Evolutionary conservation across 352 stramenopile species (phyloP), one percentile per base, ranked within the genome.

Genomic region (Thraustotheca clavata): DNA sequence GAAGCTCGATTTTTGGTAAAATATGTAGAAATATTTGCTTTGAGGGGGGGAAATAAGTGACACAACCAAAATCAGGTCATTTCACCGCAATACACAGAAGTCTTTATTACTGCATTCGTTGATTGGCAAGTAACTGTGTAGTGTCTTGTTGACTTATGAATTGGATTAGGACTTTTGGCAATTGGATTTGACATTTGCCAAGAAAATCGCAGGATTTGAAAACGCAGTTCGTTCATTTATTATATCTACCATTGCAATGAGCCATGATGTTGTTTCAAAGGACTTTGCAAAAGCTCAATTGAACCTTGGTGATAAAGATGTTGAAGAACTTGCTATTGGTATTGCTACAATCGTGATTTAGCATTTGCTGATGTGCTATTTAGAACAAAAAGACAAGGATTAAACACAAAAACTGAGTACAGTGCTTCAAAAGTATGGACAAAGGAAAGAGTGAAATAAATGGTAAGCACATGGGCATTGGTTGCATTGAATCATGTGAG

Each of bases 41-140:
- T n/a, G n/a, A n/a, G n/a, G n/a, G n/a, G n/a, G n/a, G n/a, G n/a
- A n/a, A n/a, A n/a, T n/a, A n/a, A n/a, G n/a, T n/a, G n/a, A n/a
- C n/a, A n/a, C n/a, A n/a, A n/a, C n/a, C n/a, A n/a, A n/a, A n/a
- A n/a, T n/a, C n/a, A n/a, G n/a, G n/a, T n/a, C n/a, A n/a, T n/a
- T n/a, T n/a, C n/a, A n/a, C n/a, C n/a, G n/a, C n/a, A n/a, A n/a
- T n/a, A n/a, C n/a, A n/a, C n/a, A n/a, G n/a, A n/a, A n/a, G n/a
- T n/a, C n/a, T n/a, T 71, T 94, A 40, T 80, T 92, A 72, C 85
- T 80, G 71, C 87, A 76, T 52, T 68, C 82, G 46, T 94, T 94
- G 32, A 79, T 86, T 27, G 68, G n/a, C n/a, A n/a, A n/a, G n/a
- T n/a, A n/a, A 69, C 18, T 31, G 59, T 18, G 11, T 22, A n/a